Base-by-base conservation (phyloP, 192 early-diverging fungal species). In the Phlyctochytrium planicorne region DNA sequence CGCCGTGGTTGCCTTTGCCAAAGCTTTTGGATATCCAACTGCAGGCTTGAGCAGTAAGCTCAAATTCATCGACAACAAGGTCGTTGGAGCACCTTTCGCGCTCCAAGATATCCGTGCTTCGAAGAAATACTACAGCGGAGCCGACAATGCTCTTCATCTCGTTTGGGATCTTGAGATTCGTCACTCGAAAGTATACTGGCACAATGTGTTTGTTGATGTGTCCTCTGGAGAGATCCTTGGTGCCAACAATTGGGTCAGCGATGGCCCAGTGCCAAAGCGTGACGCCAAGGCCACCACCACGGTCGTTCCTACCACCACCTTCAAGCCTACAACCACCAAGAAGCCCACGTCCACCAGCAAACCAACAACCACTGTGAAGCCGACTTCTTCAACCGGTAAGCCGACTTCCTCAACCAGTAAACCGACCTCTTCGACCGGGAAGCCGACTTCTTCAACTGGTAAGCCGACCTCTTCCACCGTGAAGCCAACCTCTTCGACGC, bases 221-320 rank as follows among this genome's bases (percentile, higher is more conserved):
- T n/a, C 25, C 16, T 62, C 67, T 29, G 76, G 76, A 23, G 68
- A 65, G 40, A 62, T 78, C 52, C 16, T 74, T 32, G 29, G 23
- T 59, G 72, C 35, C 50, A 35, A 20, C 52, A 52, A 60, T 30
- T 76, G 65, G 61, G 66, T 68, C 0, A 16, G 24, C 34, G 32
- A 24, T 27, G 20, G 17, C 62, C 2, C 14, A 20, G 40, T 14
- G 10, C 40, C 6, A 6, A 20, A 47, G 10, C 40, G 40, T 47
- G 40, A 47, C 6, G 40, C 40, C 40, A 6, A 12, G 16, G 16
- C 50, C 24, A n/a, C 64, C 2, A 27, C 24, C 24, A 66, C 53
- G 30, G 56, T 14, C n/a, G 20, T 24, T n/a, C 17, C 35, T n/a
- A n/a, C 35, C 1, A 25, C 34, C 62, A 52, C 20, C 33, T 23